Conservation (phyloP, 441 rosid genomes). For the Pelargonium myrrhifolium region DNA sequence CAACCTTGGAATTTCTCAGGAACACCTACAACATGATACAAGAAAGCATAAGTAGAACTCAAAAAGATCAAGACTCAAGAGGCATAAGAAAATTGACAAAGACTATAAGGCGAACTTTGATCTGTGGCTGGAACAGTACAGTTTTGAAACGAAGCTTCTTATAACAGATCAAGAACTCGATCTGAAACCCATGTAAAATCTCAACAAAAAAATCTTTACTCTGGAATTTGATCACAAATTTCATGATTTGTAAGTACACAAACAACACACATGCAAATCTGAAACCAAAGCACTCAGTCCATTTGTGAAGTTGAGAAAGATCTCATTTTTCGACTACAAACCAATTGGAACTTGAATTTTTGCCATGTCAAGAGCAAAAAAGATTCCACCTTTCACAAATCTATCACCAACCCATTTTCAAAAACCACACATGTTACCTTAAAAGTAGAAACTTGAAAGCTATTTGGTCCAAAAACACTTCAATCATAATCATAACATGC, state of each 20-base stretch:
- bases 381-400: constrained; percentile 7
- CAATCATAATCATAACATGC: not conserved
- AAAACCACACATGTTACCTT: constrained; percentile 4
- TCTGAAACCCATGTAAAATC: not conserved
- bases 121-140: not conserved
- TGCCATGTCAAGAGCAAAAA: not conserved
- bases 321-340: not conserved
- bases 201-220: not conserved
- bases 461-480: not conserved
- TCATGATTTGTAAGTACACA: not conserved
- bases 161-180: not conserved
- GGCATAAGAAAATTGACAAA: not conserved
- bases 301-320: not conserved
- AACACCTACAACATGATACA: not conserved
- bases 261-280: not conserved
- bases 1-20: not conserved
- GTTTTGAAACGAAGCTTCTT: not conserved
- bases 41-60: not conserved
- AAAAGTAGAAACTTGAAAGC: constrained; percentile 12
- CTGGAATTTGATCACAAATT: not conserved
- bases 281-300: not conserved
- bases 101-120: not conserved
- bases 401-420: constrained; percentile 16
- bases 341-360: no score
- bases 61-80: not conserved